Base-by-base conservation (phyloP, 2,329 filamentous ascomycete species). In the Claviceps quebecensis region DNA sequence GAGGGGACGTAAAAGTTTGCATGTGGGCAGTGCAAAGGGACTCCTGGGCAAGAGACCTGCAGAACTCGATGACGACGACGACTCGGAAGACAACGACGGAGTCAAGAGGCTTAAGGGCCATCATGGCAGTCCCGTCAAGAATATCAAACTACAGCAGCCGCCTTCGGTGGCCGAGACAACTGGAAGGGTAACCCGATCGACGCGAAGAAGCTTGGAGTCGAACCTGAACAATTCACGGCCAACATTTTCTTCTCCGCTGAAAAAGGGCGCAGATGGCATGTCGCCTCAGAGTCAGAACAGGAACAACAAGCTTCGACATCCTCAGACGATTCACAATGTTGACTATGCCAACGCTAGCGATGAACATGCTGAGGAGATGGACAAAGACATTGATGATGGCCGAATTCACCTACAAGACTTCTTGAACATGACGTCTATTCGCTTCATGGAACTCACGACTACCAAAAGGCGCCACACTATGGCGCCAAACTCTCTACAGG, bases 381-480 rank as follows among this genome's bases (percentile, higher is more conserved):
- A 72, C 48, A 65, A 69, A 5, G 75, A 80, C n/a, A 73, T 72
- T 19, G 65, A 72, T 13, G 74, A 76, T 19, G 62, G 83, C 26
- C 76, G 75, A 22, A 89, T 95, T 50, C 85, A 90, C 45, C 74
- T 98, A 3, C 88, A 95, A 59, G 86, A 95, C 50, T 98, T 98
- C 68, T 71, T 98, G 45, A 87, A 94, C 56, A 83, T 95, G 81
- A 96, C 91, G 2, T 94, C 87, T 53, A 95, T 98, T 60, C 87
- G 90, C 50, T 98, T 98, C 69, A 96, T 98, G 86, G 93, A 98
- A 64, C 74, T 98, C 48, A 95, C 85, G n/a, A 95, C 91, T 0
- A 96, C 90, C 1, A 97, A 97, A 65, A 77, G 91, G 57, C 79
- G 93, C 51, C 86, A 94, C 59, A 97, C 91, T 0, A 81, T 84